Evolutionary conservation across 805 yeast genomes (phyloP), one percentile per base, ranked within the genome.

Genomic region (Jamesozyma lodderae): DNA sequence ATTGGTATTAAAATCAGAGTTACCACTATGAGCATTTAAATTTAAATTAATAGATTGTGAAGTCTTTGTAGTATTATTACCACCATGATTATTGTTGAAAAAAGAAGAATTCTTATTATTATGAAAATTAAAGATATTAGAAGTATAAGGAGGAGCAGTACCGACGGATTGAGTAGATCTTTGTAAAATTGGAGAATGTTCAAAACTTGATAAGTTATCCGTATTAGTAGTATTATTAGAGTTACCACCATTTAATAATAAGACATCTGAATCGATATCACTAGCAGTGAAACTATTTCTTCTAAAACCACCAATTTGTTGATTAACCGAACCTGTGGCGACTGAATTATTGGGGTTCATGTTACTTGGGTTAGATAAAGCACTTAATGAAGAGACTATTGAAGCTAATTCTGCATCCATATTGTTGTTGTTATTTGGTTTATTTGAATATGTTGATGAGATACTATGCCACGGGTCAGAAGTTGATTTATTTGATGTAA

Each of bases 321-420:
- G 54, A 21, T 34, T 40, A 15, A 32, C 38, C n/a, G 33, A 27
- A 14, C 17, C 31, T 6, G 28, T 31, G 22, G 33, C 16, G 14
- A 15, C 28, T 14, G 11, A 32, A 26, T 38, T 37, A 23, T 22
- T 25, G 11, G 15, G 15, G 23, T 34, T 37, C 13, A 9, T 31
- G 13, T 30, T 38, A 21, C 30, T 35, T 18, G 47, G 52, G 31
- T 51, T 51, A 9, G 64, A 58, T 23, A 55, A 47, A 13, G 61
- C 62, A 36, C 62, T 58, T 33, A 61, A 44, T n/a, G 65, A 60
- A 6, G 64, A 56, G 4, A 62, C 62, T 25, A 59, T 60, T 29
- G 62, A 57, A 11, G 59, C 60, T 31, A 59, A 41, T 38, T 60
- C 63, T 15, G 58, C 49, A 41, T 58, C 59, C 46, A 60, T 48